These are phyloP conservation scores for Sarocladium brachiariae DNA, from an alignment of 2,329 filamentous ascomycete species.

Conservation along the genomic window DNA sequence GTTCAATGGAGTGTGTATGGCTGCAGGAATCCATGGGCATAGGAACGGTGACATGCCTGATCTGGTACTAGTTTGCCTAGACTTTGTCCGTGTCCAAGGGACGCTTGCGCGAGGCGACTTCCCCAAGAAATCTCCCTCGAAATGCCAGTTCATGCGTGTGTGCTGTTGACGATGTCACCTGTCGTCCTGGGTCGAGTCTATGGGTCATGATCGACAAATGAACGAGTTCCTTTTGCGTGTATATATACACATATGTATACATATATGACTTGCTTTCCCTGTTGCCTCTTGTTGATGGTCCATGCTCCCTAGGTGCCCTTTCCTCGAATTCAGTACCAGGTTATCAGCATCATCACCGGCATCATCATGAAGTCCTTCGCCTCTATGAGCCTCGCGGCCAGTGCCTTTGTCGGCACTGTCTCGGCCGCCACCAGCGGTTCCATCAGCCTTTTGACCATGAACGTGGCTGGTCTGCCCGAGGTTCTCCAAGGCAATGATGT, in stretches of 20 bases:
- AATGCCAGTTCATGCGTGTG: slow-evolving; percentile 4
- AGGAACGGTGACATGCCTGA: slow-evolving; percentile 6
- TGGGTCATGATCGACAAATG: too few relatives aligned
- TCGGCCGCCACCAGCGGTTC: slow-evolving; percentile 18
- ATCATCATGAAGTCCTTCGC: slow-evolving; percentile 6
- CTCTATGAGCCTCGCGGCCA: slow-evolving; percentile 3
- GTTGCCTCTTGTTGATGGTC: too few relatives aligned
- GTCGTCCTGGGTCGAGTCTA: too few relatives aligned
- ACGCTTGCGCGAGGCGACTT: background rate
- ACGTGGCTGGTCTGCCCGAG: slow-evolving; percentile 49
- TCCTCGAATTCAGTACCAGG: too few relatives aligned
- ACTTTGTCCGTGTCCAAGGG: background rate
- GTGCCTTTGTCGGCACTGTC: slow-evolving; percentile 3
- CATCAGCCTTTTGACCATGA: slow-evolving; percentile 45
- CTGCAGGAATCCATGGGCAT: background rate
- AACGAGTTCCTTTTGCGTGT: background rate
- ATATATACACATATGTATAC: background rate
- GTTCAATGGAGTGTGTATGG: background rate
- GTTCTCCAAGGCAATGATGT: slow-evolving; percentile 50
- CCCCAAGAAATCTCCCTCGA: background rate
- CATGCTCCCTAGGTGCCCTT: background rate
- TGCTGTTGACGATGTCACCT: too few relatives aligned
- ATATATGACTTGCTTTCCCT: too few relatives aligned
- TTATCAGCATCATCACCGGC: too few relatives aligned
- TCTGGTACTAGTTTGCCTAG: slow-evolving; percentile 2